Evolutionary conservation across 2,329 filamentous ascomycete genomes (phyloP), one percentile per base, ranked within the genome.

Genomic region (Trichoderma sp.): DNA sequence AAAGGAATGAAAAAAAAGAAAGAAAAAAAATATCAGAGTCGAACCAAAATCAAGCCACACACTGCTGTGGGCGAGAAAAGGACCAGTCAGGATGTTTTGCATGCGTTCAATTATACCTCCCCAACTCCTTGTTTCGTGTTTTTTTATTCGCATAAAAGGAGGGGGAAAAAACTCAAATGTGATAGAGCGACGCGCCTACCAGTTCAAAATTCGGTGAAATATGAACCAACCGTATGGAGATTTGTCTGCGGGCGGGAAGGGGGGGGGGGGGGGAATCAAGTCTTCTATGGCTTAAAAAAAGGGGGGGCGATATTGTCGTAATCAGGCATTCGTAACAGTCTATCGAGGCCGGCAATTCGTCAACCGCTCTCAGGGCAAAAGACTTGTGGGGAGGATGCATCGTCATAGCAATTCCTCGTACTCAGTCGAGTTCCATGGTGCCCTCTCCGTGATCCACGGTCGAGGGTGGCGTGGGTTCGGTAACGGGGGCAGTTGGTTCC

Each of bases 351-450:
- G 37, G 39, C 25, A 52, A 15, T 50, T 64, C 37, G 53, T 54
- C 52, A 34, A 9, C 53, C 60, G 37, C 22, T 19, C 29, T 45
- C 29, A 57, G n/a, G 39, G 37, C 37, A 35, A 48, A 35, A 35
- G 52, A 19, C 52, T 54, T 34, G 27, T 37, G 15, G 19, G 32
- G 27, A 25, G 32, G 50, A 13, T 37, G 29, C n/a, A 50, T 54
- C 9, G 29, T n/a, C 7, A 32, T 27, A 13, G 52, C 52, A 17
- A 25, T 19, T 57, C 9, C 3, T 57, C 19, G 13, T 29, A 19
- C 45, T 68, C 73, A 81, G 64, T 81, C 80, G 25, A 81, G 73
- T 29, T 81, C 80, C 80, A 81, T 81, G 10, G 74, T 69, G 45
- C 76, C 73, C 68, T 80, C 78, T 29, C 74, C 77, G 48, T 79